Conservation (phyloP, 306 rosid genomes). For the Elaeagnus macrophylla region DNA sequence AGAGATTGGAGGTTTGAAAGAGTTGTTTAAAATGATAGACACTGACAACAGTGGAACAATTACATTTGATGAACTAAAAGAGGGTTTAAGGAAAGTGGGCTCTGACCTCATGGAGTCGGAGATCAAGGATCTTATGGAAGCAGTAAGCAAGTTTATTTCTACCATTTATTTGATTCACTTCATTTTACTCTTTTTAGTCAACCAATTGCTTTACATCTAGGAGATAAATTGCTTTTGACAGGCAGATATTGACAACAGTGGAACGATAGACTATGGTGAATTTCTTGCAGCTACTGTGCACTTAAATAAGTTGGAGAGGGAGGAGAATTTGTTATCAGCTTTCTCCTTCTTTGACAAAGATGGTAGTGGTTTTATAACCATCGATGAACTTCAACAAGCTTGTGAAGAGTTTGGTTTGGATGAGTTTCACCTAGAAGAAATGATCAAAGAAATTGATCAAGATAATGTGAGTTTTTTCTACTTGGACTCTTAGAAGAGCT, state of each 20-base stretch:
- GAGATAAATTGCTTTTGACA: constrained; percentile 9
- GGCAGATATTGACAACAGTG: constrained; percentile 44
- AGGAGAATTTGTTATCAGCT: constrained; percentile 36
- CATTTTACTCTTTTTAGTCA: no score
- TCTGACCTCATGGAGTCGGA: constrained; percentile 45
- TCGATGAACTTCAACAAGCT: constrained; percentile 40
- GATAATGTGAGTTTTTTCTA: constrained; percentile 22
- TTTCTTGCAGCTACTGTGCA: constrained; percentile 48
- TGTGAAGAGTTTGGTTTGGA: constrained; percentile 40
- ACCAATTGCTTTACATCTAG: not conserved
- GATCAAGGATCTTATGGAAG: constrained; percentile 42
- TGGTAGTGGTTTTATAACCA: constrained; percentile 41
- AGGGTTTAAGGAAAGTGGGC: constrained; percentile 35
- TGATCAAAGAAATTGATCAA: constrained; percentile 42
- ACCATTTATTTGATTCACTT: no score
- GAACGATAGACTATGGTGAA: constrained; percentile 41
- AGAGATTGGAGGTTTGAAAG: constrained; percentile 42
- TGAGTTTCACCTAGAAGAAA: constrained; percentile 39
- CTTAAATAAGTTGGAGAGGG: constrained; percentile 43
- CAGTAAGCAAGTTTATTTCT: constrained; percentile 17
- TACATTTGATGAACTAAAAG: constrained; percentile 43
- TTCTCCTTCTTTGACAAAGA: constrained; percentile 45
- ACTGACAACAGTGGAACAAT: constrained; percentile 41
- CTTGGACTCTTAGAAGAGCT: not conserved
- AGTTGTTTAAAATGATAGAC: constrained; percentile 45